Evolutionary conservation across 2,329 filamentous ascomycete species (phyloP), one percentile per base, ranked within the genome.

Genomic region (Onygenales sp.): DNA sequence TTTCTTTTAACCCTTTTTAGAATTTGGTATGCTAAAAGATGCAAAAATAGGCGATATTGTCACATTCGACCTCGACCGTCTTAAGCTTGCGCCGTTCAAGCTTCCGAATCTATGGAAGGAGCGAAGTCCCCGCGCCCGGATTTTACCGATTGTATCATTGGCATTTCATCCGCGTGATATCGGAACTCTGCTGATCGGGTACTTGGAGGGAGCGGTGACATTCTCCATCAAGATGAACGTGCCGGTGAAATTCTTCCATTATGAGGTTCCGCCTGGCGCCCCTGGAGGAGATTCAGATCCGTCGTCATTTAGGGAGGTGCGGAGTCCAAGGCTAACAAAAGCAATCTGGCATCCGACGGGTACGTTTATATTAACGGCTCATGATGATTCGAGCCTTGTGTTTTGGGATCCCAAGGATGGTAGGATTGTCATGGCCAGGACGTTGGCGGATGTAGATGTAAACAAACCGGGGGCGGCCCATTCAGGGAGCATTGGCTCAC

Each of bases 191-290:
- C 72, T 98, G 54, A 87, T 98, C 54, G 91, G 86, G n/a, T 98
- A 97, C 67, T 82, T 82, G 0, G 83, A 92, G 59, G 93, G 93
- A 11, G 90, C 88, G 5, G 88, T 88, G 46, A 80, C 93, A 56
- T 98, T 94, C 70, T 94, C 89, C 2, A 94, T 98, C 77, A 97
- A 98, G 73, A 87, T 94, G 67, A 91, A 90, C 64, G 79, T 84
- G 55, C 78, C 88, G 0, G 74, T 84, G 46, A 85, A 87, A 58
- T 94, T 83, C 70, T 90, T 95, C 62, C 80, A 91, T 59, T 97
- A 97, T 68, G 78, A 86, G 54, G 69, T 97, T 2, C 88, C 89
- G 0, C 77, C 81, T 9, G 89, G 91, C 13, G 91, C 92, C 3
- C 87, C 88, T 0, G 92, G 92, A n/a, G 90, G 72, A 55, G 82